Evolutionary conservation across 2,329 filamentous ascomycete species (phyloP), one percentile per base, ranked within the genome.

Genomic region (Macroventuria anomochaeta): DNA sequence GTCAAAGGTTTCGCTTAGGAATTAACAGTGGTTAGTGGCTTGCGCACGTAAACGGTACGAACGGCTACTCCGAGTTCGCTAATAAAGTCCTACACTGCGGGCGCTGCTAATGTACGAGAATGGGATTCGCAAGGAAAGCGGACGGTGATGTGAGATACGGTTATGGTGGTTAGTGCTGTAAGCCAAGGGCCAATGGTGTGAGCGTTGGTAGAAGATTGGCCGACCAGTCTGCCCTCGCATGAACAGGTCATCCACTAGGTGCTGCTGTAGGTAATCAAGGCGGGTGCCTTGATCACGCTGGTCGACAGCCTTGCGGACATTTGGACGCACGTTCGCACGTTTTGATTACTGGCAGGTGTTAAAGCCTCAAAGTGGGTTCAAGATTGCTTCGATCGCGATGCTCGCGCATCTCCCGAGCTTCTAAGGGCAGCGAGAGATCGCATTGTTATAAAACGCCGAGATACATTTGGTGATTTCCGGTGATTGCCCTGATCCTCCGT

Each of bases 1-100:
- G 12, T 21, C 7, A 23, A 54, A 51, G 46, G 49, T 46, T 53
- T 53, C 46, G 55, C 49, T 51, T 54, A 54, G 46, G 42, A 38
- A 47, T 47, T 38, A 25, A 42, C 31, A 32, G 42, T 47, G 50
- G 50, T 42, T 53, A 42, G 43, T 53, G 50, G 50, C 50, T 47
- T 42, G 50, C 50, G 37, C 49, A 53, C 37, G 13, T 23, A 13
- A 40, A 40, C 21, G 33, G 39, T 33, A 36, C 36, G 12, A 46
- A 41, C 37, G 42, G 49, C 36, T 41, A 36, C 41, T 20, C 29
- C 41, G 49, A 36, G 21, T 12, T 18, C 25, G 11, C 15, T 36
- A 25, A 36, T 32, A 20, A 52, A n/a, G 32, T 33, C 7, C 26
- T 33, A 8, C 20, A 26, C 3, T 13, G 26, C 15, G 18, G 15